phyloP scores from a whole-genome alignment of 2,329 filamentous ascomycete genomes.

The Ophiostoma sp. region DNA sequence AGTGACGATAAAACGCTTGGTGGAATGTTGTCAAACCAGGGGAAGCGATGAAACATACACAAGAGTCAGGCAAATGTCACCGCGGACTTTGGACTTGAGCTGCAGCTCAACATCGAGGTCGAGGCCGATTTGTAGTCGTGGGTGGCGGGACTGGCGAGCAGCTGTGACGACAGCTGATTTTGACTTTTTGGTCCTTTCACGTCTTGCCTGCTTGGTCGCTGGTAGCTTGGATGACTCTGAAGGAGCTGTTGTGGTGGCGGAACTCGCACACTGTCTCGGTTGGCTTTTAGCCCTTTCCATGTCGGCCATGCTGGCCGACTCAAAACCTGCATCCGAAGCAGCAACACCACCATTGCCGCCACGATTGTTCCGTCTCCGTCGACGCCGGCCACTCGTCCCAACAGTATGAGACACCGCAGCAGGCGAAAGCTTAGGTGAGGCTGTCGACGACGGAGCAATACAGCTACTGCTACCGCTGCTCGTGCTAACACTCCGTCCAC shows the following conservation, averaged over 20 bases:
- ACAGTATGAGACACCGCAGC: neutral
- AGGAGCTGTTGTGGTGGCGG: neutral
- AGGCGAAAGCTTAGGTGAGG: neutral
- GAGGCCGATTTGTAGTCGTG: slow-evolving; percentile 37
- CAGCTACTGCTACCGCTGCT: slow-evolving; percentile 8
- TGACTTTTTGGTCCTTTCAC: neutral
- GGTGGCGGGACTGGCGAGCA: slow-evolving; percentile 20
- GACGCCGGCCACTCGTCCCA: neutral
- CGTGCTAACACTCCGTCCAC: neutral
- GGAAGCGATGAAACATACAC: slow-evolving; percentile 52
- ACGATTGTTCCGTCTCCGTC: neutral
- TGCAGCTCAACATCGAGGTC: slow-evolving; percentile 78
- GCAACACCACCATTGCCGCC: neutral
- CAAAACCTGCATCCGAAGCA: slow-evolving; percentile 15
- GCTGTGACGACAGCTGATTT: neutral
- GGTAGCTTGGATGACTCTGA: neutral
- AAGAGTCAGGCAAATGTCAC: slow-evolving; percentile 69
- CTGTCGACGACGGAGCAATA: neutral
- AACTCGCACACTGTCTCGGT: neutral
- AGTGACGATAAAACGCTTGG: neutral
- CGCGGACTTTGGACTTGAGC: slow-evolving; percentile 76
- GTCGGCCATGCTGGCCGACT: neutral
- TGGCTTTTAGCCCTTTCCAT: neutral
- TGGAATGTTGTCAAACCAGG: neutral
- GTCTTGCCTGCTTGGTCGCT: neutral